Percentiles rank a stretch among this genome's conserved stretches.
Conservation (phyloP, 1,284 basidiomycete genomes). For the Gomphus sp. region DNA sequence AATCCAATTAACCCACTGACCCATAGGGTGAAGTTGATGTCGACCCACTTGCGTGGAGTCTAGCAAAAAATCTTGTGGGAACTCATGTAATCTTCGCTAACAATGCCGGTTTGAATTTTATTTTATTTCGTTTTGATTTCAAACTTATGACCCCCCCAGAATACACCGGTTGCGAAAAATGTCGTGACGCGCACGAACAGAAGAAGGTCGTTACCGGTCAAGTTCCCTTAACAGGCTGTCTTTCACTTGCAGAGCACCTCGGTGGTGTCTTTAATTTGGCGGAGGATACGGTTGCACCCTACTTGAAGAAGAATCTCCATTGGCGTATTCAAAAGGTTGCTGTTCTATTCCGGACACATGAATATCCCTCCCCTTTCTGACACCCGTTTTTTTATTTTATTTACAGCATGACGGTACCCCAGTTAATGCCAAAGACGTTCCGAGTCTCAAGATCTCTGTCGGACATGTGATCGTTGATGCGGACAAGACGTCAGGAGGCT, state of each 20-base stretch:
- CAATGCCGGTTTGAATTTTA: conserved; percentile 3
- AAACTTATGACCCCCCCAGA: not conserved
- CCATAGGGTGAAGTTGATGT: conserved; percentile 41
- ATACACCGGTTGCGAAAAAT: conserved; percentile 6
- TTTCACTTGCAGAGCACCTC: conserved; percentile 3
- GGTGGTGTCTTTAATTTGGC: not conserved
- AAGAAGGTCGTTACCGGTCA: conserved; percentile 1
- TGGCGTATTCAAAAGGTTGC: conserved; percentile 9
- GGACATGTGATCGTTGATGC: not conserved
- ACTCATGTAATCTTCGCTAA: conserved; percentile 8
- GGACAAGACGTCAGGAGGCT: not conserved
- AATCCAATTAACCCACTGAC: not conserved
- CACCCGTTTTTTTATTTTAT: too few species aligned
- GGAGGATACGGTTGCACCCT: not conserved
- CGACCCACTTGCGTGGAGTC: not conserved
- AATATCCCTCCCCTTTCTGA: too few species aligned
- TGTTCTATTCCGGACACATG: too few species aligned
- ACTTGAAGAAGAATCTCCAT: conserved; percentile 9
- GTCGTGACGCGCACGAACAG: conserved; percentile 2
- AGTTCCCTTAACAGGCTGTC: conserved; percentile 6
- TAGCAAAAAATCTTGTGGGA: conserved; percentile 7
- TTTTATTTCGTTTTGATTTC: not conserved
- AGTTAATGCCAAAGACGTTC: not conserved
- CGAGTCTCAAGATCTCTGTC: not conserved
- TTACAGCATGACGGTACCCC: not conserved